A percentile compares a stretch with the other conserved stretches of the same genome.
Conservation (phyloP, 306 rosid genomes). For the Carpinus fangiana region DNA sequence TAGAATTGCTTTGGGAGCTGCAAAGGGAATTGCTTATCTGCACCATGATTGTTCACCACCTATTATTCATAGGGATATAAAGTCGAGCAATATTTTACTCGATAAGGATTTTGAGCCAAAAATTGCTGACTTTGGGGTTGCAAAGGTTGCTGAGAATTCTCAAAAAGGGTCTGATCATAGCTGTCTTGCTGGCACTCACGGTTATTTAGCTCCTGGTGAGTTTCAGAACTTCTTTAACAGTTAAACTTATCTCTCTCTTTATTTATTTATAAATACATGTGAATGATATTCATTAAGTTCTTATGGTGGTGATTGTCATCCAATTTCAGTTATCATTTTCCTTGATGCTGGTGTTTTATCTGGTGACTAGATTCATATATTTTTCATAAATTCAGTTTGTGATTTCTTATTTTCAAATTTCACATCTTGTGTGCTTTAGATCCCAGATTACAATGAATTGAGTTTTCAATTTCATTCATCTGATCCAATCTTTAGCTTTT, state of each 20-base stretch:
- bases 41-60: slow-evolving; percentile 93
- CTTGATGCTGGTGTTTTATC: too few species aligned
- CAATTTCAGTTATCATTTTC: too few species aligned
- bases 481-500: too few species aligned
- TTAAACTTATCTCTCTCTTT: too few species aligned
- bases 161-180: slow-evolving; percentile 51
- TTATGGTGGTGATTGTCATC: not conserved
- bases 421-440: too few species aligned
- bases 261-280: not conserved
- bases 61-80: slow-evolving; percentile 85
- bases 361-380: not conserved
- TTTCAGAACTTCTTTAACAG: slow-evolving; percentile 17
- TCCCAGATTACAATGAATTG: too few species aligned
- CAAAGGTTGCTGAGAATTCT: slow-evolving; percentile 66
- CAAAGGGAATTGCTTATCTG: slow-evolving; percentile 85
- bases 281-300: slow-evolving; percentile 1
- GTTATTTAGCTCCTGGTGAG: slow-evolving; percentile 97
- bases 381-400: not conserved
- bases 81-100: slow-evolving; percentile 90
- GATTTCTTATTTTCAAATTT: too few species aligned
- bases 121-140: slow-evolving; percentile 95
- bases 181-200: slow-evolving; percentile 87
- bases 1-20: slow-evolving; percentile 83
- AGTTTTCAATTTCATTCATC: too few species aligned
- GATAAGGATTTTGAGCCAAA: slow-evolving; percentile 74